Evolutionary conservation across 257 asterid species (phyloP).

Genomic region (Marsdenia floribunda): DNA sequence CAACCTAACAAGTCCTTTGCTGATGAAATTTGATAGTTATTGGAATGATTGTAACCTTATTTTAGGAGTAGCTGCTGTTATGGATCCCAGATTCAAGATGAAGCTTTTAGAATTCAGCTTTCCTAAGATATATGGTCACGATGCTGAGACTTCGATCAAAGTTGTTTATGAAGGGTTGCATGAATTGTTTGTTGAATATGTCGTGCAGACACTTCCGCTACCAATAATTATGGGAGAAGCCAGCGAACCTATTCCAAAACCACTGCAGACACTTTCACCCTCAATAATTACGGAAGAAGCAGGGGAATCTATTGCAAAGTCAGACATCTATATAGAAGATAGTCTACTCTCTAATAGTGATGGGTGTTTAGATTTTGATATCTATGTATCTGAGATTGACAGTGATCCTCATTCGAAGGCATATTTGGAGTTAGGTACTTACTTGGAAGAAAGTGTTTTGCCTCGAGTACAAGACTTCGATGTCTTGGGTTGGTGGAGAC

Average conservation of each 20-base stretch:
- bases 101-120: conserved; percentile 24
- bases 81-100: conserved; percentile 38
- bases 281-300: conserved; percentile 15
- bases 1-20: conserved; percentile 18
- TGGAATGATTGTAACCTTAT: conserved; percentile 23
- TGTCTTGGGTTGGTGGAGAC: conserved; percentile 86
- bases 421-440: conserved; percentile 45
- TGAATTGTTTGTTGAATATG: conserved; percentile 22
- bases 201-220: conserved; percentile 19
- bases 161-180: conserved; percentile 15
- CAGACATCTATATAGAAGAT: conserved; percentile 13
- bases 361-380: conserved; percentile 16
- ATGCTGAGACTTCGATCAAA: conserved; percentile 18
- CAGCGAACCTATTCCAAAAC: conserved; percentile 11
- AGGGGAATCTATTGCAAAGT: conserved; percentile 8
- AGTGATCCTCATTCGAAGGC: conserved; percentile 39
- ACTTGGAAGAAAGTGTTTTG: conserved; percentile 49
- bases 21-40: conserved; percentile 23
- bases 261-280: conserved; percentile 15
- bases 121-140: conserved; percentile 15
- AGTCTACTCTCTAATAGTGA: conserved; percentile 9
- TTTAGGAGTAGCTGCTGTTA: conserved; percentile 31
- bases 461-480: conserved; percentile 74
- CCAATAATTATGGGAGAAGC: conserved; percentile 16
- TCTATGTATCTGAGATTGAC: conserved; percentile 28